Evolutionary conservation across 2,329 filamentous ascomycete species (phyloP).

Genomic region (Calonectria honghensis): DNA sequence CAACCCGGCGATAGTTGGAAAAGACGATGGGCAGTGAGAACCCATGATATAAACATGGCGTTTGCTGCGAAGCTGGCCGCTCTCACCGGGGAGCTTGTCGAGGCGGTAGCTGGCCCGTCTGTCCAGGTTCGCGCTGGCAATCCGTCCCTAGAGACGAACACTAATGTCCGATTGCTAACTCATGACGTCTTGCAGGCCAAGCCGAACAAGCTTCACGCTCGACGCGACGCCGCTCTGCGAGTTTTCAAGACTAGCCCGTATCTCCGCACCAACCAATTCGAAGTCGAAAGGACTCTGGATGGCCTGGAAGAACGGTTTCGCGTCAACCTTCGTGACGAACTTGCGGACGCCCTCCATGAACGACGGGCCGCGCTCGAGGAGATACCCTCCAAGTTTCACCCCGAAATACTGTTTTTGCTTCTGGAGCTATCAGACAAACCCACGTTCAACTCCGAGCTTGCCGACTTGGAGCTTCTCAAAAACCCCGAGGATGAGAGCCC

Average conservation of each 20-base stretch:
- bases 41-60: constrained; percentile 74
- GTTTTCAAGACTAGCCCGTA: constrained; percentile 73
- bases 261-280: constrained; percentile 84
- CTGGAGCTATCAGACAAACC: constrained; percentile 89
- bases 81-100: constrained; percentile 83
- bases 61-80: constrained; percentile 79
- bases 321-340: constrained; percentile 84
- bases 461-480: constrained; percentile 75
- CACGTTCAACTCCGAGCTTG: constrained; percentile 79
- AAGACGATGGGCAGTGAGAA: constrained; percentile 23
- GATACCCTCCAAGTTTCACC: constrained; percentile 78
- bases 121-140: constrained; percentile 65
- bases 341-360: constrained; percentile 82
- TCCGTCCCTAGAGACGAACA: constrained; percentile 26
- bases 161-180: constrained; percentile 34
- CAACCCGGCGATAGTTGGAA: not conserved
- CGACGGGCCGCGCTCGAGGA: constrained; percentile 76
- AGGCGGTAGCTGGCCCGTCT: constrained; percentile 74
- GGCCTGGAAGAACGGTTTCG: constrained; percentile 91
- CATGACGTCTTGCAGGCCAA: constrained; percentile 51
- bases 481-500: constrained; percentile 64
- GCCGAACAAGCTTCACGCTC: constrained; percentile 62
- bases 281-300: constrained; percentile 77
- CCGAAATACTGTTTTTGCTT: constrained; percentile 86
- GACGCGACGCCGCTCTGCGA: constrained; percentile 70